Conservation (phyloP, 257 asterid genomes). For the Solanum chmielewskii region DNA sequence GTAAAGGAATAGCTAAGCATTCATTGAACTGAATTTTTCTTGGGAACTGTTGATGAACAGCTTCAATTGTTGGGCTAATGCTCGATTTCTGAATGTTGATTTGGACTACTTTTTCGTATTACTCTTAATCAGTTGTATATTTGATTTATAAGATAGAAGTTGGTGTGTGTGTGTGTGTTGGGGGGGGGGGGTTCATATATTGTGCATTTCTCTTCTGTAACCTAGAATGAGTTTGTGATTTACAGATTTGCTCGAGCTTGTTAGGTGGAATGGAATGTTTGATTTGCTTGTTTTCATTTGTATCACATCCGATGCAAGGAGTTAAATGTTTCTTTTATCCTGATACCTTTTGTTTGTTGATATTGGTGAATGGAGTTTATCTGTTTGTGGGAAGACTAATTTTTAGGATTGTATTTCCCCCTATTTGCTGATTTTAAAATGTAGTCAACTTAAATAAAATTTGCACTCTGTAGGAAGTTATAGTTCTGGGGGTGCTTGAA, state of each 20-base stretch:
- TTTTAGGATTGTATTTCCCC: background rate
- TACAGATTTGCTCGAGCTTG: background rate
- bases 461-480: background rate
- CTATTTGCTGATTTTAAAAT: background rate
- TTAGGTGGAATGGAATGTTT: background rate
- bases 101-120: background rate
- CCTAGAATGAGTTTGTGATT: background rate
- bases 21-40: background rate
- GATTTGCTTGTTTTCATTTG: background rate
- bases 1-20: background rate
- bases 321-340: background rate
- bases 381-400: background rate
- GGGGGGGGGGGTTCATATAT: no score
- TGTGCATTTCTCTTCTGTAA: background rate
- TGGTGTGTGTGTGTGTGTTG: background rate
- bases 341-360: background rate
- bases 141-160: background rate
- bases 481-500: background rate
- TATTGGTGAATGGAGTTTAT: background rate
- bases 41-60: background rate
- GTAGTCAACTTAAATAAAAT: background rate
- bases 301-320: background rate
- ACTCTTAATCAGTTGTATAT: background rate
- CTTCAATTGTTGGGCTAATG: background rate
- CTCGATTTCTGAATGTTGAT: background rate